Base-by-base conservation (phyloP, 139 green algal genomes). In the Diplosphaera chodatii region DNA sequence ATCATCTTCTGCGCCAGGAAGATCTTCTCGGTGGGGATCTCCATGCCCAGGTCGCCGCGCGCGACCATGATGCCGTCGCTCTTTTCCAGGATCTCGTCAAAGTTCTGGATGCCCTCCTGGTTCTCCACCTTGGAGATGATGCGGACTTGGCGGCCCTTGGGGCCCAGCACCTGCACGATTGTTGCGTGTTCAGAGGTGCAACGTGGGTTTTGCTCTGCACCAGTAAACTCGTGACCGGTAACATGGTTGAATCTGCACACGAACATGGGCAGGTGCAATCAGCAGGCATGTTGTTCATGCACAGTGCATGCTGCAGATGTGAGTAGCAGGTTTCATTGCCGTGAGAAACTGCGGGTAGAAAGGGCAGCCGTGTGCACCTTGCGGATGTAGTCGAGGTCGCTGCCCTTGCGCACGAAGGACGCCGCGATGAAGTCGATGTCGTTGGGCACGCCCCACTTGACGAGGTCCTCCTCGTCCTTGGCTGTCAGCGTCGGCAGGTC, bases 1-100 rank as follows among this genome's bases (percentile, higher is more conserved):
- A 97, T 97, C 81, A 96, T 91, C 86, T 98, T 98, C 82, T 98
- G 93, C 10, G 91, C 93, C 69, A 98, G 86, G 84, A 99, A 99
- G 75, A 99, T 98, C 87, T 97, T 99, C 70, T 99, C 94, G 2
- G 96, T 96, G 40, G 93, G 92, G 78, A 99, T 98, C 81, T 99
- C 95, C 92, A 98, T 98, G 69, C 95, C 95, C 80, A 99, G 82
- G 80, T 99, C 95, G 29, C 95, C 95, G 33, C 94, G 88, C 0
- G 94, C 94, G 34, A 90, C 79, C 89, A 96, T 96, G 74, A 94
- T 85, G 63, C 78, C 89, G 73, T 97, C 93, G 2, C 86, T 92
- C 73, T 89, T 90, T 2, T 80, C 77, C 71, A 99, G 80, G 78
- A 99, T 98, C 4, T 92, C 82, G 67, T 98, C 92, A 80, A 97